Evolutionary conservation across 352 stramenopile genomes (phyloP), one percentile per base, ranked within the genome.

Genomic region (Phytophthora tubulina): DNA sequence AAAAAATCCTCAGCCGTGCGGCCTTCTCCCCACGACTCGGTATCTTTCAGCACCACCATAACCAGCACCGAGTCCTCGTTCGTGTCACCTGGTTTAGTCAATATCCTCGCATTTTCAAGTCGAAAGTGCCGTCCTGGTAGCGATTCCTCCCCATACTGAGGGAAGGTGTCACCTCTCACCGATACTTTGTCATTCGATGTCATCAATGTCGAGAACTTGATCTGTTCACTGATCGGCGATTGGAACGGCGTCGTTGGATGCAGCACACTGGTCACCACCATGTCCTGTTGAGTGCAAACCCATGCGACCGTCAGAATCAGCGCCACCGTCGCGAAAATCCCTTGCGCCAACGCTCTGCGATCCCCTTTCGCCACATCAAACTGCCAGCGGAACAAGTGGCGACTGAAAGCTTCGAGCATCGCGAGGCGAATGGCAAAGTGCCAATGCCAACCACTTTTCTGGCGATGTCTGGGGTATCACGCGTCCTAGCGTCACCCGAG

Each of bases 1-100:
- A 86, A 79, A 32, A 79, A 81, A 32, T 79, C 59, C 0, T 36
- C 30, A 6, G 53, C 45, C 5, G 41, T 66, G 33, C 76, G 75
- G 33, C 60, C 58, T 10, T 39, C 11, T 2, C 76, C 73, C 79
- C 70, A 82, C 0, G 79, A 86, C 15, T 61, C 17, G 7, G 49
- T 21, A 11, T 76, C 62, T 33, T 78, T 75, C 10, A 78, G 62
- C 27, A 80, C 70, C 6, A 38, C 48, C 11, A 81, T 27, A 32
- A 81, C 6, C 0, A 80, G 57, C 39, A 81, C 33, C 15, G 73
- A 72, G 56, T 78, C 58, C 2, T 32, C 14, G 10, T 71, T 45
- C 17, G 45, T 58, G 53, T 58, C 63, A 8, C 33, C 42, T 4
- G 11, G 8, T 21, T 60, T 36, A 15, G 8, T 41, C 6, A 64